A percentile compares a stretch with the other conserved stretches of the same genome.
Conservation (phyloP, 2,329 filamentous ascomycete species). For the Reticulascus tulasneorum region DNA sequence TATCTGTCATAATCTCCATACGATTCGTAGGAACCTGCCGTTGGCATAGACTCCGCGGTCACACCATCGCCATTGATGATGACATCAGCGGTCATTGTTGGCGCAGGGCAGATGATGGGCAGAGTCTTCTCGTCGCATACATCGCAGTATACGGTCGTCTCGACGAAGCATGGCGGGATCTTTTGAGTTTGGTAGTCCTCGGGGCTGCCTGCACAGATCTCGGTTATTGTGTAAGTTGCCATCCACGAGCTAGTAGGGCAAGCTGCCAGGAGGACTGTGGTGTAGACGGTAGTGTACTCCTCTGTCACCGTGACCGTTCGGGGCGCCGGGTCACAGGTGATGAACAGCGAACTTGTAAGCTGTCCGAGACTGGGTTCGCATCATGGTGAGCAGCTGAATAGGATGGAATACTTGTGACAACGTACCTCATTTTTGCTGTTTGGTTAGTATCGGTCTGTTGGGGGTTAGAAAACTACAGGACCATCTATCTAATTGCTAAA, state of each 20-base stretch:
- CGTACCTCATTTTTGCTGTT: conserved; percentile 16
- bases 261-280: conserved; percentile 30
- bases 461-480: too few relatives aligned
- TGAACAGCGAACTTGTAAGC: conserved; percentile 24
- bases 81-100: conserved; percentile 24
- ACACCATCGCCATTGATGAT: conserved; percentile 31
- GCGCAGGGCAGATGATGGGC: conserved; percentile 32
- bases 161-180: conserved; percentile 33
- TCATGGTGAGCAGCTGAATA: conserved; percentile 7
- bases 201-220: conserved; percentile 28
- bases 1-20: too few relatives aligned
- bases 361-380: conserved; percentile 21
- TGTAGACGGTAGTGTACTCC: conserved; percentile 33
- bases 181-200: conserved; percentile 22
- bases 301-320: conserved; percentile 17
- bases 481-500: too few relatives aligned
- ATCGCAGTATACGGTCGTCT: conserved; percentile 31
- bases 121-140: conserved; percentile 25
- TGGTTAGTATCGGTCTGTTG: too few relatives aligned
- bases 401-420: background rate
- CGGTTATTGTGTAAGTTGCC: conserved; percentile 36
- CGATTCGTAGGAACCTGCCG: too few relatives aligned
- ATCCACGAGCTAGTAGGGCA: conserved; percentile 32
- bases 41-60: conserved; percentile 22
- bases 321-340: conserved; percentile 22